Evolutionary conservation across 768 basidiomycete genomes (phyloP), one percentile per base, ranked within the genome.

Genomic region (Boletus fagicola): DNA sequence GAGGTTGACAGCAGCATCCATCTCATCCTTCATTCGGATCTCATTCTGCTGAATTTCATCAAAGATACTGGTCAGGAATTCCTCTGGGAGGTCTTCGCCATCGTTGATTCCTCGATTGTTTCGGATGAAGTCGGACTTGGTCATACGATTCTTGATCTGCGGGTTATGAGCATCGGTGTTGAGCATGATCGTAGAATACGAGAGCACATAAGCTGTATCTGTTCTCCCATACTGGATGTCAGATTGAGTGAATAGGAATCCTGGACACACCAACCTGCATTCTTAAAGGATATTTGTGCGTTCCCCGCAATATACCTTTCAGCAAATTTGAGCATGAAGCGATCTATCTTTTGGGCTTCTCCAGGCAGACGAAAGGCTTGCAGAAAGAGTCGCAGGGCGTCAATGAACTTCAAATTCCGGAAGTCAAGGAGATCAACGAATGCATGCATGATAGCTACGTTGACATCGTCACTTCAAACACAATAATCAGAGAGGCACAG

Each of bases 101-200:
- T 98, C 95, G 66, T 99, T 98, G 74, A 99, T 98, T 15, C 94
- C 94, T 31, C 94, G 84, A 68, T 97, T 98, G 72, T 98, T 99
- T 75, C 88, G 92, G 66, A 92, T 72, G 72, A 99, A 99, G 64
- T 94, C 95, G 9, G 75, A 74, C 67, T 90, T 94, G 1, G 92
- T 87, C 97, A 99, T 99, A 39, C 94, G 87, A 61, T 84, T 83
- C 76, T 98, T 98, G 54, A 98, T 78, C 70, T 95, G 93, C 22
- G 93, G 94, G 75, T 86, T 98, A 75, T 98, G 92, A 18, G 92
- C 92, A 71, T 98, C 97, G 20, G 97, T 99, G 72, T 99, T 98
- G 57, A 99, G 84, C 83, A 99, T 71, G 69, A 99, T 96, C 40
- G 88, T 87, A 9, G 95, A 96, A 72, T 95, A 98, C 16, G 97